Evolutionary conservation across 163 green algal species (phyloP), one percentile per base, ranked within the genome.

Genomic region (Picocystis sp.): DNA sequence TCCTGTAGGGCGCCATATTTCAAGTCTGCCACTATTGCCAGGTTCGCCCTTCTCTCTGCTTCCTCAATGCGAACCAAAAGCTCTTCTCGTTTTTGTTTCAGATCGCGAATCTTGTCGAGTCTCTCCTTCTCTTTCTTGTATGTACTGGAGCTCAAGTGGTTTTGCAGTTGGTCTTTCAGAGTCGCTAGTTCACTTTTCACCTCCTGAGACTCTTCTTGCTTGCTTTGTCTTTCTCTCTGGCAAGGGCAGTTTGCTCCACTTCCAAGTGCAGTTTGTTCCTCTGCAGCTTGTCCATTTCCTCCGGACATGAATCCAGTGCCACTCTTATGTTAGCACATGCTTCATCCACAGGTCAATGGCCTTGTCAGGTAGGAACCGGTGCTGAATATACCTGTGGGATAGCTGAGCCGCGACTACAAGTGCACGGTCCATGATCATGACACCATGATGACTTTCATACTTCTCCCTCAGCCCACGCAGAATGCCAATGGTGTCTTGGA

Each of bases 301-400:
- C 29, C 5, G 29, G 29, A 8, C 29, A 38, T 3, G 29, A 38
- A 38, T 38, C 29, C 5, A 38, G 29, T 38, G 47, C 47, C 8
- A 54, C 38, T 19, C 47, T 24, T 8, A 19, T 9, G 11, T 34
- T 54, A 15, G 24, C 38, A 3, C 47, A 33, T 33, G 47, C 47
- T 11, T 54, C 47, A 34, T 54, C 47, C 3, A 54, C n/a, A 54
- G 47, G 11, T 54, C 47, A 24, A 54, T 54, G 8, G 47, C 47
- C 73, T 96, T 96, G 68, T 96, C 86, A 0, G 86, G 86, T 35
- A 94, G 68, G 50, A 79, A 76, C 13, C 87, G 70, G 64, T 93
- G 81, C 58, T n/a, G 43, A 54, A 22, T 62, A 50, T 69, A 64
- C 15, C 77, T 58, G 57, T 81, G 72, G 5, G 67, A 68, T 52